A percentile compares a stretch with the other conserved stretches of the same genome.
Evolutionary conservation across 176 grass and related monocot genomes (phyloP).

Genomic region (Aegilops speltoides): DNA sequence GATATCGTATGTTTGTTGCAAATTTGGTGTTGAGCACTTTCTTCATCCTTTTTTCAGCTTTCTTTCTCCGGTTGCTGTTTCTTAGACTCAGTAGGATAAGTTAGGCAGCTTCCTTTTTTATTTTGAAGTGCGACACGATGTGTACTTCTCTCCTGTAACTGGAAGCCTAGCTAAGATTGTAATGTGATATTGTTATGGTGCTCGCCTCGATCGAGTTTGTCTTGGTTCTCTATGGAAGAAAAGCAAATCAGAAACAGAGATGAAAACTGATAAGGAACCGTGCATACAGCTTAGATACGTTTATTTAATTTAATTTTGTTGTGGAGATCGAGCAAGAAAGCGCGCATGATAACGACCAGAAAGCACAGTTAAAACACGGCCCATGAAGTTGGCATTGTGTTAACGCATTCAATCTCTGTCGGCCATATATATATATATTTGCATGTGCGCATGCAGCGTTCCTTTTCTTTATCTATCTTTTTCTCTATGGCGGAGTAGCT

Average conservation of each 20-base stretch:
- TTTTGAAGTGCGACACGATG: not conserved
- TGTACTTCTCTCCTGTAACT: not conserved
- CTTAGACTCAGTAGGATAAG: not conserved
- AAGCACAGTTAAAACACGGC: not conserved
- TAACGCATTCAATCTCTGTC: not conserved
- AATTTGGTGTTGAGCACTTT: not conserved
- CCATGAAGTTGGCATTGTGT: not conserved
- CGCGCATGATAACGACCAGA: not conserved
- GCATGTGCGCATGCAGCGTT: conserved; percentile 1
- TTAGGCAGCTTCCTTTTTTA: not conserved
- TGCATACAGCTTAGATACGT: not conserved
- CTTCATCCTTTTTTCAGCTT: not conserved
- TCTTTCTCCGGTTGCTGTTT: not conserved
- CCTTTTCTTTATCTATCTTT: not conserved
- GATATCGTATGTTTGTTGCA: not conserved
- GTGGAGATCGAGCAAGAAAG: not conserved
- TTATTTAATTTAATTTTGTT: not conserved
- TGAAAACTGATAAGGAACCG: not conserved
- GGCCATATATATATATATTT: not conserved
- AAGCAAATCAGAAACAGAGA: not conserved
- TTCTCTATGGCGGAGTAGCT: not conserved
- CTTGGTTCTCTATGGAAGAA: not conserved
- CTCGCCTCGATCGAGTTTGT: too few relatives aligned
- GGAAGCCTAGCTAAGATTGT: not conserved
- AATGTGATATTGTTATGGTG: not conserved